Evolutionary conservation across 768 basidiomycete species (phyloP).

Genomic region (Cystofilobasidium bisporidii): DNA sequence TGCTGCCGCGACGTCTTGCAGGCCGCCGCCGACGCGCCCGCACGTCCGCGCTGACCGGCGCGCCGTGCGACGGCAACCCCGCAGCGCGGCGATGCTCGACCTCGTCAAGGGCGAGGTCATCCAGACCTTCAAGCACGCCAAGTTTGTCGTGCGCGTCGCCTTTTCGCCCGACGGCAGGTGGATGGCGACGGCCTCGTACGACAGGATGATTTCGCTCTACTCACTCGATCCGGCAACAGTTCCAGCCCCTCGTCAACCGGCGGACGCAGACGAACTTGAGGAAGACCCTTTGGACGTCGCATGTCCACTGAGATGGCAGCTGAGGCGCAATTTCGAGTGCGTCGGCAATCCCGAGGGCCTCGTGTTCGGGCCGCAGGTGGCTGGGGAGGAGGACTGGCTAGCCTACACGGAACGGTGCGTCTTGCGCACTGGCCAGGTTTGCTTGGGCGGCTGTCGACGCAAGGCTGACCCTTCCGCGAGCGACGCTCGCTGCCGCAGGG

Average conservation of each 20-base stretch:
- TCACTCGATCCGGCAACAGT: slow-evolving; percentile 11
- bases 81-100: slow-evolving; percentile 29
- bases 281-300: slow-evolving; percentile 27
- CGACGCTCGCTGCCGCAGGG: too few relatives aligned
- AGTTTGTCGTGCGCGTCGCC: slow-evolving; percentile 30
- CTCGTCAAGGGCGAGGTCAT: slow-evolving; percentile 30
- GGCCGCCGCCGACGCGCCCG: too few relatives aligned
- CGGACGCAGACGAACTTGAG: slow-evolving; percentile 22
- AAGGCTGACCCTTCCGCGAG: too few relatives aligned
- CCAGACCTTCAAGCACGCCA: slow-evolving; percentile 31
- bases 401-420: slow-evolving; percentile 23
- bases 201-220: slow-evolving; percentile 33
- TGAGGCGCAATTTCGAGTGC: slow-evolving; percentile 21
- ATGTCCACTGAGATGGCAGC: slow-evolving; percentile 19
- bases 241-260: background rate
- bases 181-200: slow-evolving; percentile 33
- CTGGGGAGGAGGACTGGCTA: slow-evolving; percentile 15
- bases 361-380: slow-evolving; percentile 27
- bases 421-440: too few relatives aligned
- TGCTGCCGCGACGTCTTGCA: background rate
- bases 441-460: too few relatives aligned
- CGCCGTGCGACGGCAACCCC: too few relatives aligned
- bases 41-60: too few relatives aligned
- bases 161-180: slow-evolving; percentile 31
- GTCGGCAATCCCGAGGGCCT: slow-evolving; percentile 35